Evolutionary conservation across 371 early-diverging fungal species (phyloP).

Genomic region (Actinomucor elegans): DNA sequence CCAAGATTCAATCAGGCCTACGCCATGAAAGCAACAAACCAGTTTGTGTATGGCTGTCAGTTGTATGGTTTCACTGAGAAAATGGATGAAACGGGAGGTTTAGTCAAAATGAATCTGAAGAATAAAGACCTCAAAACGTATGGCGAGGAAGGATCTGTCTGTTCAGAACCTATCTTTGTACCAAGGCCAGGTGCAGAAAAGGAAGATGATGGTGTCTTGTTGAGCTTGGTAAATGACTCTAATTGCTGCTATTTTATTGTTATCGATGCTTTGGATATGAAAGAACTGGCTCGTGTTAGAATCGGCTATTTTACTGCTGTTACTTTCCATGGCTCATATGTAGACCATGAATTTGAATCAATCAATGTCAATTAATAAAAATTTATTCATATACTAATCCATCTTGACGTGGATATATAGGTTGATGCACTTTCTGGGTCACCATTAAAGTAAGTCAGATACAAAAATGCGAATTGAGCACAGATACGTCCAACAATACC

Average conservation of each 20-base stretch:
- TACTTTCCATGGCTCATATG: slow-evolving; percentile 58
- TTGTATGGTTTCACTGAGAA: slow-evolving; percentile 23
- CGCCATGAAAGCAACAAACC: background rate
- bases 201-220: slow-evolving; percentile 67
- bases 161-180: slow-evolving; percentile 69
- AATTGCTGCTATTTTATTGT: slow-evolving; percentile 52
- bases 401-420: slow-evolving; percentile 8
- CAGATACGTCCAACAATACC: slow-evolving; percentile 47
- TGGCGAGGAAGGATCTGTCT: slow-evolving; percentile 38
- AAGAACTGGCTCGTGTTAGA: slow-evolving; percentile 51
- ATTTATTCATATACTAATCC: slow-evolving; percentile 12
- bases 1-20: slow-evolving; percentile 28
- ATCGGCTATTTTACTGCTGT: slow-evolving; percentile 48
- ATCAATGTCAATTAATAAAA: slow-evolving; percentile 3
- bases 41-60: slow-evolving; percentile 51
- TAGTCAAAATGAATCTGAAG: slow-evolving; percentile 49
- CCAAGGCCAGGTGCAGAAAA: slow-evolving; percentile 37
- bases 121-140: background rate
- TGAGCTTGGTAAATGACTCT: slow-evolving; percentile 45
- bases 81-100: slow-evolving; percentile 26
- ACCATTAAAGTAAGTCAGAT: slow-evolving; percentile 33
- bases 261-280: slow-evolving; percentile 53
- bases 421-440: background rate
- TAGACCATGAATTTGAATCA: slow-evolving; percentile 31
- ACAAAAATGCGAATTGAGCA: slow-evolving; percentile 53